Evolutionary conservation across 2,329 filamentous ascomycete species (phyloP), one percentile per base, ranked within the genome.

Genomic region (Penicillium hordei): DNA sequence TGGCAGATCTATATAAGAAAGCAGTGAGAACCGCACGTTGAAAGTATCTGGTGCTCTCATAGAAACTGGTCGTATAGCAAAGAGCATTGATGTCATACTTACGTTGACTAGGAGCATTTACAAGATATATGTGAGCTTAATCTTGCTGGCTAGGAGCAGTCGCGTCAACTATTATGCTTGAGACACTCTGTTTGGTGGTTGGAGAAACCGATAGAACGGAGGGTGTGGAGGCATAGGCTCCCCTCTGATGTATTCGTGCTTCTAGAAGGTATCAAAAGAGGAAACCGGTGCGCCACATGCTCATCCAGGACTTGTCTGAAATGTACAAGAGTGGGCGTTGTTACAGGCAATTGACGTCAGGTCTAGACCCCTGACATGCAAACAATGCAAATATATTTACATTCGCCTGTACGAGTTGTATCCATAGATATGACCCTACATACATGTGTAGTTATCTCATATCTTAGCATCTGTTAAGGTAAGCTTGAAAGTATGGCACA

Each of bases 21-120:
- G 46, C 33, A 45, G 27, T 48, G 21, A 10, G 33, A 51, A 50
- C 25, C 21, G 6, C 12, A 43, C 40, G n/a, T 34, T 39, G 36
- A 25, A 52, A 57, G 43, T 42, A 57, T 44, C 13, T 48, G 39
- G 45, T 19, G 17, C 44, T 46, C 15, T 34, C 13, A 29, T 31
- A 9, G 44, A 45, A 52, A 15, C 25, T 3, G 17, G 51, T 51
- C 17, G 46, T 48, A 46, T 43, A 54, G 44, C 29, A 33, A 48
- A 42, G 25, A 36, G 13, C 15, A 17, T 60, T 73, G 70, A 73
- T 71, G 70, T 73, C 70, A 73, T 58, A 57, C 63, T 72, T 71
- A 72, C 71, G 65, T 63, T 57, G 27, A 1, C 33, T 34, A 29
- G 51, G 52, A 29, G 27, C 27, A 4, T 29, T 50, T 38, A 15